Evolutionary conservation across 331 rosid genomes (phyloP), one percentile per base, ranked within the genome.

Genomic region (Quercus lobata): DNA sequence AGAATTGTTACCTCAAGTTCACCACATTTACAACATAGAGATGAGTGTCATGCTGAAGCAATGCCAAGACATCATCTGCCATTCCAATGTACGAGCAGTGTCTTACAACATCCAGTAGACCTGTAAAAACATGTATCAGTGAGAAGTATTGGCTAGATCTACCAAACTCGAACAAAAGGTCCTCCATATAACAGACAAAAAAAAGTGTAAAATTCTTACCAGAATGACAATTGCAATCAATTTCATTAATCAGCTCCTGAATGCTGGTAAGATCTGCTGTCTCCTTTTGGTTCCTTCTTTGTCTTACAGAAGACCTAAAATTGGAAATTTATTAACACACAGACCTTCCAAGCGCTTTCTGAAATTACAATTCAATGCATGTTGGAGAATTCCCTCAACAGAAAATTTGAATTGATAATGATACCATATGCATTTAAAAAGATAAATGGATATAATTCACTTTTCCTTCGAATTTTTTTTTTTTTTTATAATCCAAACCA

Each of bases 21-120:
- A 91, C 93, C 57, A 95, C 93, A 90, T 95, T 89, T 14, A 90
- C 98, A 84, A 92, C 97, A 86, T 92, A 95, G 76, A 95, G 97
- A 86, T 80, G 92, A 69, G 96, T 95, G 66, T 91, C 94, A 84
- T 95, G 93, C 81, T 95, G 97, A 86, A 95, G 91, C 96, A 95
- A 76, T 6, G 94, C 98, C 44, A 92, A 90, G 77, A 85, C 83
- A 49, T 94, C 97, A 85, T 94, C 98, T 73, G 96, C 94, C 97
- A 94, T 94, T 84, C 97, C 97, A 81, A 94, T 81, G 84, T 92
- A 94, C 57, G 97, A 87, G 83, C 94, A 90, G 81, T 92, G 89
- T 82, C 91, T 83, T 57, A 92, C 94, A 80, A 89, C 82, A 81
- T 94, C 94, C 83, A 92, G 86, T 83, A 92, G 84, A 73, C 97